Evolutionary conservation across 2,329 filamentous ascomycete species (phyloP).

Genomic region (Talaromyces sp.): DNA sequence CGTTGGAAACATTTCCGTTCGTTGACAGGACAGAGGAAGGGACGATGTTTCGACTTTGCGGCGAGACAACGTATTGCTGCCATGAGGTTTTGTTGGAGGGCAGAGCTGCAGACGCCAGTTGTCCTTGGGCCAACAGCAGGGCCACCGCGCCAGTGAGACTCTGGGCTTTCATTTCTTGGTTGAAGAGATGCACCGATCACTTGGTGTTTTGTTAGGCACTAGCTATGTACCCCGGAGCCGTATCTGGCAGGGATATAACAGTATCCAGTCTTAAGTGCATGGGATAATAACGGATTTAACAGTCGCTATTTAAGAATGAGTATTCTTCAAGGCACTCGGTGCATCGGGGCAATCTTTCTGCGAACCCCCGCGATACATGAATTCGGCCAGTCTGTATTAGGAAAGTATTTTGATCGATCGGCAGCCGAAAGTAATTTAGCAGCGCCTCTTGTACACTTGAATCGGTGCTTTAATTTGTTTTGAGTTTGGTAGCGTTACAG

Average conservation of each 20-base stretch:
- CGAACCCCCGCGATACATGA: neutral
- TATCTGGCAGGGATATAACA: neutral
- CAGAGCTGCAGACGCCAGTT: neutral
- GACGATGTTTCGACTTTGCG: neutral
- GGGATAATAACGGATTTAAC: neutral
- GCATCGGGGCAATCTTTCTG: neutral
- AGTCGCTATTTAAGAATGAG: neutral
- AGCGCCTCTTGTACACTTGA: neutral
- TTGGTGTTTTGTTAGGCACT: neutral
- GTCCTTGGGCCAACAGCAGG: neutral
- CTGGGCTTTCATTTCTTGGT: neutral
- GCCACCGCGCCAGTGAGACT: neutral
- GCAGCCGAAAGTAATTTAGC: neutral
- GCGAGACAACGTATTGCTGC: constrained; percentile 1
- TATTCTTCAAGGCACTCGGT: neutral
- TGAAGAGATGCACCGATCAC: neutral
- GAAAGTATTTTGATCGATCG: neutral
- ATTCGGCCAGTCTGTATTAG: neutral
- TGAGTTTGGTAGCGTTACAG: neutral
- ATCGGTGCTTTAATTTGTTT: neutral
- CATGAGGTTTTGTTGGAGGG: neutral
- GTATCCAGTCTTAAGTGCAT: neutral
- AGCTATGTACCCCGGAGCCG: neutral
- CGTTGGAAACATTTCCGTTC: neutral
- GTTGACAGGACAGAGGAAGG: neutral